Evolutionary conservation across 129 eudicot species (phyloP), one percentile per base, ranked within the genome.

Genomic region (Mikania micrantha): DNA sequence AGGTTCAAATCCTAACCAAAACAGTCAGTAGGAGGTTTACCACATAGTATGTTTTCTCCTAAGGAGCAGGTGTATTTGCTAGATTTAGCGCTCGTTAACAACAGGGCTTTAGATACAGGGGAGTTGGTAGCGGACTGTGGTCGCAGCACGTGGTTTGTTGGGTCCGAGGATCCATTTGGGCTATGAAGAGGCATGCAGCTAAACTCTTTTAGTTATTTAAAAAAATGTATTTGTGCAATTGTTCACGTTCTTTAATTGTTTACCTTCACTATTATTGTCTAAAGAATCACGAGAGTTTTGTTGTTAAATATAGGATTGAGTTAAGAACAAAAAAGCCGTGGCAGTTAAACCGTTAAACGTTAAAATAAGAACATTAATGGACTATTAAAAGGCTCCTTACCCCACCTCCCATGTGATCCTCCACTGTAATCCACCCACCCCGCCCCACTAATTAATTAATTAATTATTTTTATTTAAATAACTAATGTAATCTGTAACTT

Each of bases 381-480:
- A 68, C 15, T 41, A 75, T 75, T 68, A 67, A 63, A 45, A 36
- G 56, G 63, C 74, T 58, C 68, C 50, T 49, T 60, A 40, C 64
- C 77, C 77, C 64, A 61, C 67, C 20, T 41, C 74, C 80, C 75
- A 75, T 75, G 80, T 75, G 80, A 68, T 47, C 80, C 64, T 60
- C 56, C 75, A 75, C 80, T 73, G 72, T 73, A 52, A 73, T 64
- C 72, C 71, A 59, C 56, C 71, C 60, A 73, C 50, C 70, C 70
- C 63, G 50, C 71, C 64, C 22, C 56, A 63, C 57, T 22, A 62
- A 73, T 7, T 39, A 70, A 27, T 59, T 67, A 32, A 67, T 54
- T 16, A 70, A 25, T 17, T 34, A 32, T n/a, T 16, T 29, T n/a
- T 56, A 12, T 1, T 56, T 56, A 13, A 12, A 25, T 49, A 67